phyloP scores from a whole-genome alignment of 257 asterid species.

The Solanum lycopersicoides region DNA sequence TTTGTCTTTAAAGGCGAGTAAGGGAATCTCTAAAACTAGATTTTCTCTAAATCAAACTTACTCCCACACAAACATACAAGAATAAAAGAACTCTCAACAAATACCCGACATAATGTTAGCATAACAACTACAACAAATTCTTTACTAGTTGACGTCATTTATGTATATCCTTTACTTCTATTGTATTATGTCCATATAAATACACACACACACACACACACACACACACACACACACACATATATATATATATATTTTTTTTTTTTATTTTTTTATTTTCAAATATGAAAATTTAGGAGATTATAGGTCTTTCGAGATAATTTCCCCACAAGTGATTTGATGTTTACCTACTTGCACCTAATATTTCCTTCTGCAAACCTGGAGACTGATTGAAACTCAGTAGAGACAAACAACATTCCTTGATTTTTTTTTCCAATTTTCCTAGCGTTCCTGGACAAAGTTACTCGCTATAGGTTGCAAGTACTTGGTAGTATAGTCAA shows the following conservation, averaged over 20 bases:
- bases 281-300: neutral
- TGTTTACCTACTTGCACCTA: neutral
- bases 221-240: no score
- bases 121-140: neutral
- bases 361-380: neutral
- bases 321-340: neutral
- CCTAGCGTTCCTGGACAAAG: neutral
- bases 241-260: neutral
- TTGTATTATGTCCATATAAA: neutral
- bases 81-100: neutral
- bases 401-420: neutral
- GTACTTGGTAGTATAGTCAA: neutral
- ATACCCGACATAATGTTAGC: neutral
- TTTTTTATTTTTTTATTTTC: neutral
- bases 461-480: neutral
- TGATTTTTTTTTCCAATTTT: neutral
- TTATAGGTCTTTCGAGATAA: neutral
- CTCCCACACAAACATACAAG: neutral
- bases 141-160: neutral
- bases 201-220: neutral
- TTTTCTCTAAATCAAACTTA: neutral
- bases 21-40: neutral
- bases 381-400: neutral
- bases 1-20: neutral
- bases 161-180: neutral